A percentile compares a stretch with the other conserved stretches of the same genome.
These are phyloP conservation scores for Helotiales sp. DNA, from an alignment of 2,329 filamentous ascomycete genomes.

Conservation along the genomic window DNA sequence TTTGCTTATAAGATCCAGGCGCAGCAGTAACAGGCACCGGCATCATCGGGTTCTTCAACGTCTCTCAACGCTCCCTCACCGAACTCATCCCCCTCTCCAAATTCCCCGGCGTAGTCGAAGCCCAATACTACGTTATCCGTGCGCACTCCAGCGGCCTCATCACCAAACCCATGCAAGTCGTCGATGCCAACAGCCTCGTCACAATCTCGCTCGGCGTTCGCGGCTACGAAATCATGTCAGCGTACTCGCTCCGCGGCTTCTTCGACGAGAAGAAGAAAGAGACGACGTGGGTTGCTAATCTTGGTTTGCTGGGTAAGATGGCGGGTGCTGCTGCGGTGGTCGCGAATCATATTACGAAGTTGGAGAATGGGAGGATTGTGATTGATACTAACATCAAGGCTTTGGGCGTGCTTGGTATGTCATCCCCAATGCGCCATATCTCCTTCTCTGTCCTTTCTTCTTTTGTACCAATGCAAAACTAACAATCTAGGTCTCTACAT, in stretches of 20 bases:
- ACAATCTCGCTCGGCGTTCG: conserved; percentile 64
- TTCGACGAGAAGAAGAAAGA: conserved; percentile 45
- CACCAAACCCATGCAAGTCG: conserved; percentile 55
- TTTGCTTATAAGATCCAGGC: conserved; percentile 44
- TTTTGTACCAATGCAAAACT: conserved; percentile 11
- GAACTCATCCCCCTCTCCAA: conserved; percentile 73
- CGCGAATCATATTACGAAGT: conserved; percentile 61
- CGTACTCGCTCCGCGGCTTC: conserved; percentile 69
- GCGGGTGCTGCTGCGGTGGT: conserved; percentile 81
- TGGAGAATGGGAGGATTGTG: conserved; percentile 64
- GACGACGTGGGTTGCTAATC: conserved; percentile 63
- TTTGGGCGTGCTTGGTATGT: conserved; percentile 71
- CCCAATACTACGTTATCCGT: conserved; percentile 70
- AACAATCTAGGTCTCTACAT: conserved; percentile 70
- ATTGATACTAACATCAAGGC: conserved; percentile 78
- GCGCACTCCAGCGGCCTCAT: conserved; percentile 71
- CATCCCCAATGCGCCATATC: background rate
- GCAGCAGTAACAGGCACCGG: conserved; percentile 68
- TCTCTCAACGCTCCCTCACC: conserved; percentile 63
- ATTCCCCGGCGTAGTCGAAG: conserved; percentile 72
- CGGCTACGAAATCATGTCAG: conserved; percentile 82
- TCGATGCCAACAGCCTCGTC: conserved; percentile 57
- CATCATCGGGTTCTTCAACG: conserved; percentile 86
- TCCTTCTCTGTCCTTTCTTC: background rate
- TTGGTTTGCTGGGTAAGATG: conserved; percentile 89